A percentile compares a stretch with the other conserved stretches of the same genome.
These are phyloP conservation scores for Blastobotrys petasosporus DNA, from an alignment of 1,139 yeast genomes.

Conservation along the genomic window DNA sequence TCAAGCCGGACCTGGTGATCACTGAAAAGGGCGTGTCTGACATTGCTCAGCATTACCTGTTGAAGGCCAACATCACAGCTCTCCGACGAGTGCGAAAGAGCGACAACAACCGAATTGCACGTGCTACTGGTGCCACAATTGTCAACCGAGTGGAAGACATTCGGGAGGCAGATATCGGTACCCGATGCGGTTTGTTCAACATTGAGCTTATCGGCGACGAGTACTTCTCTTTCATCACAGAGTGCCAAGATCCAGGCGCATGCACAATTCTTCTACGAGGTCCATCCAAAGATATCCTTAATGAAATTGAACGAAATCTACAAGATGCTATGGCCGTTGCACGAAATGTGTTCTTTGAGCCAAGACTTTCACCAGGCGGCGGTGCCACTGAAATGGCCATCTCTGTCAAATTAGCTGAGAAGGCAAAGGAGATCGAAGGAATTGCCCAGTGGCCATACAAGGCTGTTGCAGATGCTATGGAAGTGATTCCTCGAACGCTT, in stretches of 20 bases:
- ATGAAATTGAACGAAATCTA: conserved; percentile 93
- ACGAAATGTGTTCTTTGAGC: conserved; percentile 90
- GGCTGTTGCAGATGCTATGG: conserved; percentile 98
- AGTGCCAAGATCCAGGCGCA: conserved; percentile 83
- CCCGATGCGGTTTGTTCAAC: conserved; percentile 81
- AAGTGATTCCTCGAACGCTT: conserved; percentile 94
- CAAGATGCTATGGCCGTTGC: conserved; percentile 99
- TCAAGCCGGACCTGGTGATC: conserved; percentile 89
- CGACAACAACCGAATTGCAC: conserved; percentile 92
- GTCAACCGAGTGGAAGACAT: conserved; percentile 94
- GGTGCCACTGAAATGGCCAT: conserved; percentile 99
- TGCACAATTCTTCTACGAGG: conserved; percentile 93
- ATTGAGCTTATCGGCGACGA: conserved; percentile 97
- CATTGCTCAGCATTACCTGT: conserved; percentile 90
- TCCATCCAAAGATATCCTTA: conserved; percentile 92
- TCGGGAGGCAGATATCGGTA: conserved; percentile 84
- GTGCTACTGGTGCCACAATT: conserved; percentile 97
- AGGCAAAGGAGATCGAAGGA: conserved; percentile 89
- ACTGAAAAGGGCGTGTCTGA: conserved; percentile 99
- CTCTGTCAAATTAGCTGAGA: conserved; percentile 78
- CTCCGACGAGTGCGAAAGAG: conserved; percentile 93
- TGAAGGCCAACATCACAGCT: conserved; percentile 90
- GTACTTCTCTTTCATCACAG: conserved; percentile 78
- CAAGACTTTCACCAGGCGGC: conserved; percentile 95
- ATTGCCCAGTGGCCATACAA: conserved; percentile 98